Percentiles rank a stretch among this genome's conserved stretches.
Conservation (phyloP, 2,329 filamentous ascomycete genomes). For the Sporothrix schenckii region DNA sequence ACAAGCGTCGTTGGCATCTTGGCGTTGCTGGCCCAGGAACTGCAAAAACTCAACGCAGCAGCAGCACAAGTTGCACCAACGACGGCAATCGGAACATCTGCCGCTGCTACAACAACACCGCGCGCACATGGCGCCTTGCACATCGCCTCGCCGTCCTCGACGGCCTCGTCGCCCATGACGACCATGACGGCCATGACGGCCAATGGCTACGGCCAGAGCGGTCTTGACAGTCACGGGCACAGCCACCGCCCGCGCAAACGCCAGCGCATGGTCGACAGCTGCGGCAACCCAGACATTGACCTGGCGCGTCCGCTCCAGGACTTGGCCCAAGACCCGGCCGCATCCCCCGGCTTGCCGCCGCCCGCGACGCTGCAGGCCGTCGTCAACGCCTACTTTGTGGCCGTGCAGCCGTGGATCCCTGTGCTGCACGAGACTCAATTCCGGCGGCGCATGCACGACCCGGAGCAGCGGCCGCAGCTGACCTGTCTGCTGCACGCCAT, state of each 20-base stretch:
- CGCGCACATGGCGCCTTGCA: neutral
- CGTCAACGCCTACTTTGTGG: conserved; percentile 41
- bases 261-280: conserved; percentile 32
- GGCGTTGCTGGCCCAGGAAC: conserved; percentile 31
- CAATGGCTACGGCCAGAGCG: neutral
- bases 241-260: conserved; percentile 27
- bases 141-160: conserved; percentile 2
- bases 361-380: conserved; percentile 37
- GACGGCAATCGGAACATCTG: neutral
- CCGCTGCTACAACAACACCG: neutral
- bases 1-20: conserved; percentile 27
- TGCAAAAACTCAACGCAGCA: conserved; percentile 29
- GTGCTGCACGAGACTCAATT: conserved; percentile 44
- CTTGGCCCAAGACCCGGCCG: conserved; percentile 4
- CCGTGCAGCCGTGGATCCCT: conserved; percentile 46
- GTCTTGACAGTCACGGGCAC: neutral
- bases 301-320: conserved; percentile 21
- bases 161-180: neutral
- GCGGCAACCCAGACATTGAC: conserved; percentile 32
- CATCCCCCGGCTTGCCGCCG: conserved; percentile 24
- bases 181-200: neutral
- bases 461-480: conserved; percentile 38
- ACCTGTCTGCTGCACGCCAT: conserved; percentile 44
- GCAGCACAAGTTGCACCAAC: neutral
- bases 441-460: conserved; percentile 38